These are phyloP conservation scores for Fusarium musae DNA, from an alignment of 2,329 filamentous ascomycete species.

Conservation along the genomic window DNA sequence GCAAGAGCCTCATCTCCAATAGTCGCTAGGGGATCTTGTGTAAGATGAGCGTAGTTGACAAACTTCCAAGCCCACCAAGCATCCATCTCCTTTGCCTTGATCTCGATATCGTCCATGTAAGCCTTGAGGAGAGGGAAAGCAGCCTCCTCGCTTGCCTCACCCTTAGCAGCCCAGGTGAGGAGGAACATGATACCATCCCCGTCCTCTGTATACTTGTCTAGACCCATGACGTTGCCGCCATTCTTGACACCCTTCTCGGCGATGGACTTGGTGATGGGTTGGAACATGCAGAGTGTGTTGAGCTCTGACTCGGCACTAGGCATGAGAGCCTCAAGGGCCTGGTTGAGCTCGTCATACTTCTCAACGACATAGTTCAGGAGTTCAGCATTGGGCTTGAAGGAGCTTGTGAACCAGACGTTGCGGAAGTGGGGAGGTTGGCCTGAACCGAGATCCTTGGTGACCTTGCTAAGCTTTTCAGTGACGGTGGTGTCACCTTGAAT, in stretches of 20 bases:
- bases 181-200: slow-evolving; percentile 50
- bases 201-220: slow-evolving; percentile 45
- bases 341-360: slow-evolving; percentile 46
- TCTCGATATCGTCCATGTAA: slow-evolving; percentile 48
- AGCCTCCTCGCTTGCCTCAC: slow-evolving; percentile 48
- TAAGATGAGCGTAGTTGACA: slow-evolving; percentile 57
- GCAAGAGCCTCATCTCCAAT: slow-evolving; percentile 53
- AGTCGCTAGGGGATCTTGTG: slow-evolving; percentile 51
- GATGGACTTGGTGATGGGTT: slow-evolving; percentile 49
- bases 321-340: slow-evolving; percentile 41
- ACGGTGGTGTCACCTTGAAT: slow-evolving; percentile 44
- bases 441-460: slow-evolving; percentile 46
- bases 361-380: slow-evolving; percentile 49
- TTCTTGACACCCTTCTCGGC: slow-evolving; percentile 45
- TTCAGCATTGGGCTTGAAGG: slow-evolving; percentile 51
- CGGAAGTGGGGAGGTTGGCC: slow-evolving; percentile 46
- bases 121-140: slow-evolving; percentile 51
- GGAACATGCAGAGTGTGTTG: slow-evolving; percentile 48
- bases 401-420: slow-evolving; percentile 51
- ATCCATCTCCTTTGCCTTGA: slow-evolving; percentile 39
- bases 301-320: slow-evolving; percentile 41
- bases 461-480: slow-evolving; percentile 44
- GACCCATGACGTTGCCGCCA: slow-evolving; percentile 50
- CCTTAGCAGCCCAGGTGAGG: slow-evolving; percentile 45
- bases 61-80: slow-evolving; percentile 50